Evolutionary conservation across 768 basidiomycete species (phyloP).

Genomic region (Trametes elegans): DNA sequence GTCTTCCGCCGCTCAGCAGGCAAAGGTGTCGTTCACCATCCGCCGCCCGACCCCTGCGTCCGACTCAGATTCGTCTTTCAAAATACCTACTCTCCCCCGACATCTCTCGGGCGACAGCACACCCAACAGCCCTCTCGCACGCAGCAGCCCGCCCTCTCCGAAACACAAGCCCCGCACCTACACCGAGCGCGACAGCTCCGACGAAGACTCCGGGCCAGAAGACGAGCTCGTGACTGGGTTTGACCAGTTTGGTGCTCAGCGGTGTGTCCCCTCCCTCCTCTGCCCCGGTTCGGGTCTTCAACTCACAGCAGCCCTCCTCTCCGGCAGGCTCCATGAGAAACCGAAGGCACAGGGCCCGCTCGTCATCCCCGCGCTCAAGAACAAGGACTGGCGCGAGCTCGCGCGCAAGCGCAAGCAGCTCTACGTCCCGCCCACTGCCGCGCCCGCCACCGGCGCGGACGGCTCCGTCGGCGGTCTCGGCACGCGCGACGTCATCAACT

Average conservation of each 20-base stretch:
- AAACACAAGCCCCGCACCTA: constrained; percentile 26
- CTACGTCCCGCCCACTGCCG: constrained; percentile 66
- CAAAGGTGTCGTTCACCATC: constrained; percentile 79
- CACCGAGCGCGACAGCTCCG: constrained; percentile 47
- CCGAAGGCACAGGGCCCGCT: constrained; percentile 59
- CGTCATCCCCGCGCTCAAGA: constrained; percentile 83
- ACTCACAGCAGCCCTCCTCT: constrained; percentile 62
- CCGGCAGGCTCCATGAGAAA: constrained; percentile 43
- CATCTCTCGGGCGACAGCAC: constrained; percentile 44
- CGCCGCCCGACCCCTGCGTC: constrained; percentile 73
- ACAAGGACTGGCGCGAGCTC: constrained; percentile 86
- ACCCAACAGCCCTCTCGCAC: constrained; percentile 55
- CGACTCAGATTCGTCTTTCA: constrained; percentile 50
- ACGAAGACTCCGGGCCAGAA: constrained; percentile 50
- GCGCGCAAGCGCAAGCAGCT: constrained; percentile 64
- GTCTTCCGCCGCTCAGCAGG: constrained; percentile 24
- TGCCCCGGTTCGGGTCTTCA: constrained; percentile 48
- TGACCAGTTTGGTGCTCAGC: constrained; percentile 72
- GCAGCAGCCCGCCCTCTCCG: constrained; percentile 49
- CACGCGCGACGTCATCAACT: constrained; percentile 71
- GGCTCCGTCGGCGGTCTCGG: constrained; percentile 79
- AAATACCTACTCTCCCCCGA: constrained; percentile 58
- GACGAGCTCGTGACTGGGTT: constrained; percentile 75
- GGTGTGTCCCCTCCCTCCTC: constrained; percentile 58
- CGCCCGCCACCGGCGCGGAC: constrained; percentile 55